Evolutionary conservation across 495 filamentous ascomycete genomes (phyloP).

Genomic region (Aspergillus olivimuriae): DNA sequence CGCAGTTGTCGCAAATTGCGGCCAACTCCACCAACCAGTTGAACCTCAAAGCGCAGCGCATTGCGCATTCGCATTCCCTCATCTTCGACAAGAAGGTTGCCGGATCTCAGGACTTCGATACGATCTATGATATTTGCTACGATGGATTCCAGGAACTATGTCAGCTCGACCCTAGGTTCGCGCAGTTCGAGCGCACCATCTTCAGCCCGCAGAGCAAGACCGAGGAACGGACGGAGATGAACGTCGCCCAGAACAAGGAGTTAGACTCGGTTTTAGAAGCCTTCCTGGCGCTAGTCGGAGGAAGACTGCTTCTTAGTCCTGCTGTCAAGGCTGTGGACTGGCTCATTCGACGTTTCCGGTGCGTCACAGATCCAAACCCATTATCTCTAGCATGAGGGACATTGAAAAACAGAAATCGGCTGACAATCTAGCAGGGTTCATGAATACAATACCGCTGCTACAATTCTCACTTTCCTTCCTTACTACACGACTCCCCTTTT

Average conservation of each 20-base stretch:
- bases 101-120: slow-evolving; percentile 78
- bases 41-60: slow-evolving; percentile 83
- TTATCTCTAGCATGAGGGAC: too few relatives aligned
- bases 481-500: slow-evolving; percentile 83
- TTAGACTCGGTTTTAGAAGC: slow-evolving; percentile 70
- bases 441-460: slow-evolving; percentile 73
- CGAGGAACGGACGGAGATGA: slow-evolving; percentile 82
- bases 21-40: slow-evolving; percentile 70
- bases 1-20: slow-evolving; percentile 75
- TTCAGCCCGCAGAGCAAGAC: slow-evolving; percentile 89
- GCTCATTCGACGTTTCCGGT: slow-evolving; percentile 89
- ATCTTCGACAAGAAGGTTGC: slow-evolving; percentile 82
- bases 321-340: slow-evolving; percentile 90
- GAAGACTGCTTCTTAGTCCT: slow-evolving; percentile 72
- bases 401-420: not conserved
- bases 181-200: slow-evolving; percentile 59
- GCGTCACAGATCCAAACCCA: slow-evolving; percentile 21
- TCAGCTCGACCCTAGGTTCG: slow-evolving; percentile 69
- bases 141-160: slow-evolving; percentile 91
- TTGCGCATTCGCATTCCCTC: slow-evolving; percentile 82
- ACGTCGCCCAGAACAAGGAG: slow-evolving; percentile 66
- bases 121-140: slow-evolving; percentile 74
- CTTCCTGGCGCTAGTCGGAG: slow-evolving; percentile 72
- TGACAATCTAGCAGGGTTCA: slow-evolving; percentile 63
- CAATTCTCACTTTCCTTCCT: slow-evolving; percentile 86